Percentiles rank a stretch among this genome's conserved stretches.
These are phyloP conservation scores for Aureobasidium uvarum DNA, from an alignment of 2,329 filamentous ascomycete genomes.

Conservation along the genomic window DNA sequence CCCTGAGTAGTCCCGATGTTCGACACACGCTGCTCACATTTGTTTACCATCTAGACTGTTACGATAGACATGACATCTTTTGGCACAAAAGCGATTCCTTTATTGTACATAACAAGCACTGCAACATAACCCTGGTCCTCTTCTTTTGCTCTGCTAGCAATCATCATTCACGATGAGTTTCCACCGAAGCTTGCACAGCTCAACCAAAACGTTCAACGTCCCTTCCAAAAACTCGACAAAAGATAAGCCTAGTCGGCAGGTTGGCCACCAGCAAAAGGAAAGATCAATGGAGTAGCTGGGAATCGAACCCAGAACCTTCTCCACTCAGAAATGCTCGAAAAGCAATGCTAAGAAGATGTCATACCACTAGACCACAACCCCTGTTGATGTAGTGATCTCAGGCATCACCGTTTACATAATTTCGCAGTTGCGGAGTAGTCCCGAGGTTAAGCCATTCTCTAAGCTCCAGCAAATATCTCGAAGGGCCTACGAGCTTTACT, in stretches of 20 bases:
- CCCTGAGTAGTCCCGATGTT: neutral
- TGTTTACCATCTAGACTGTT: neutral
- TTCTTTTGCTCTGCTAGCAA: neutral
- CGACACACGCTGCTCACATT: neutral
- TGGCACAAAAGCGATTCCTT: neutral
- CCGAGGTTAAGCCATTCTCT: neutral
- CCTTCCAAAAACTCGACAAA: neutral
- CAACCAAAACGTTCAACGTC: neutral
- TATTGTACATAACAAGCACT: slow-evolving; percentile 1
- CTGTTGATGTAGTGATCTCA: neutral
- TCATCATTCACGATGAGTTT: no score
- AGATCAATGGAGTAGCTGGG: slow-evolving; percentile 21
- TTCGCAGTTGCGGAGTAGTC: no score
- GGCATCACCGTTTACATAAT: neutral
- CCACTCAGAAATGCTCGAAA: slow-evolving; percentile 20
- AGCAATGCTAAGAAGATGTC: slow-evolving; percentile 25
- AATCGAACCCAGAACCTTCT: slow-evolving; percentile 26
- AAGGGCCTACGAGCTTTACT: no score
- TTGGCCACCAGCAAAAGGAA: neutral
- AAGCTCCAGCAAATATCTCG: no score
- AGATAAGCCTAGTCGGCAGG: neutral
- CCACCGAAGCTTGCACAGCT: neutral
- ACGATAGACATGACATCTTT: neutral
- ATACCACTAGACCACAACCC: slow-evolving; percentile 26
- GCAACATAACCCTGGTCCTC: slow-evolving; percentile 1